These are phyloP conservation scores for Lentinula edodes DNA, from an alignment of 768 basidiomycete genomes.

Conservation along the genomic window DNA sequence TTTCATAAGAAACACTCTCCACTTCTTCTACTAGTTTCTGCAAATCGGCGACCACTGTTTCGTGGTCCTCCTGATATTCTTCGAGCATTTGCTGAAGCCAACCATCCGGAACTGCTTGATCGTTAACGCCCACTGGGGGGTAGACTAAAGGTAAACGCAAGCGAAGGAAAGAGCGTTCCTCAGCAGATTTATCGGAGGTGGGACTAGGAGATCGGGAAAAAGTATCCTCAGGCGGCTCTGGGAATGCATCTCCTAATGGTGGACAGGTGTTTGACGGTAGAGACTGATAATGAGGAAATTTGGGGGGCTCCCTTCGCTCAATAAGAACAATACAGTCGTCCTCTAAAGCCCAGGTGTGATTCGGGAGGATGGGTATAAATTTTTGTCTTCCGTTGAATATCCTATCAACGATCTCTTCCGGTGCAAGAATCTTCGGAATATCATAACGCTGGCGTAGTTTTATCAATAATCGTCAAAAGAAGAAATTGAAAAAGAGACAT, in stretches of 20 bases:
- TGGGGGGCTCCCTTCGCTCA: not conserved
- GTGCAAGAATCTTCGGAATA: not conserved
- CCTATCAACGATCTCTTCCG: not conserved
- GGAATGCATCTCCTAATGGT: not conserved
- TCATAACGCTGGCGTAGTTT: not conserved
- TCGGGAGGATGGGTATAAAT: constrained; percentile 4
- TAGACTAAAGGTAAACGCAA: not conserved
- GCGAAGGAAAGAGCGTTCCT: not conserved
- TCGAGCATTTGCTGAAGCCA: not conserved
- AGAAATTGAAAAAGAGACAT: not conserved
- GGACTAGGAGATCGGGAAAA: not conserved
- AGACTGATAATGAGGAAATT: not conserved
- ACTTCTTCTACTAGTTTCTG: not conserved
- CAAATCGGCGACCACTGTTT: not conserved
- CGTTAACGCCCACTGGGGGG: not conserved
- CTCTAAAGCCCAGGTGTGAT: not conserved
- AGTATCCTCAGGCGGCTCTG: not conserved
- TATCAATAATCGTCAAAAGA: not conserved
- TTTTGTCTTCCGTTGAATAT: not conserved
- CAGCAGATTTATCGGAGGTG: not conserved
- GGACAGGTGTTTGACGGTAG: not conserved
- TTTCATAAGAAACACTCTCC: not conserved
- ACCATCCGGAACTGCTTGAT: not conserved
- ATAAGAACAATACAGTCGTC: not conserved
- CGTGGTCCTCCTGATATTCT: not conserved